Base-by-base conservation (phyloP, 1,139 yeast genomes). In the Blastobotrys capitulatus region DNA sequence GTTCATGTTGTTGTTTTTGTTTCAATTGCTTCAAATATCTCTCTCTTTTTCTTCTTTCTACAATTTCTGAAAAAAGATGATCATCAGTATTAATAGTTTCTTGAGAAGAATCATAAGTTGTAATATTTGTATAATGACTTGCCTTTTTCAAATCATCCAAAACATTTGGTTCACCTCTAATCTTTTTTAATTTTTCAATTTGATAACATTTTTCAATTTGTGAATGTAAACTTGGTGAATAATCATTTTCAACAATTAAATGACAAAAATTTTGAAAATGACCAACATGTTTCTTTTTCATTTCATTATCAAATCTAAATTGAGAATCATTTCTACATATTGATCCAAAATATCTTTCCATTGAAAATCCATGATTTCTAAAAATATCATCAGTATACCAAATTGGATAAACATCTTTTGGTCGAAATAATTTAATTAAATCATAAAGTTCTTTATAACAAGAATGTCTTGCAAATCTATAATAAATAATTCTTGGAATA, bases 381-480 rank as follows among this genome's bases (percentile, higher is more conserved):
- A 43, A 43, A 19, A 32, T 16, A 31, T 8, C 6, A 8, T 18
- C 12, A 25, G 36, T 6, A 9, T 43, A 31, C 39, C 19, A 45
- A 34, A 19, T 29, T n/a, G 41, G 48, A 35, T 31, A 45, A 0
- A 78, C 79, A 41, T 75, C 74, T 12, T 53, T 58, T 0, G 80
- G 80, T 1, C 57, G 55, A 53, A 79, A 74, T 32, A 66, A 37
- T 9, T 62, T 52, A 0, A 78, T 60, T 12, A 80, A 69, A 2
- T 67, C 55, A n/a, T 65, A 52, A 9, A 72, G 63, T 56, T 80
- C 85, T 2, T 68, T 54, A 52, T 69, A 76, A 0, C 83, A 77
- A 1, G 83, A 77, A 54, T 80, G 85, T 29, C 84, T 62, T 1
- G 83, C 78, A 58, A 75, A 79, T 26, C 73, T 62, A 36, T 75